Percentiles rank a stretch among this genome's conserved stretches.
phyloP scores from a whole-genome alignment of 2,329 filamentous ascomycete species.

The Nannizzia gypsea region DNA sequence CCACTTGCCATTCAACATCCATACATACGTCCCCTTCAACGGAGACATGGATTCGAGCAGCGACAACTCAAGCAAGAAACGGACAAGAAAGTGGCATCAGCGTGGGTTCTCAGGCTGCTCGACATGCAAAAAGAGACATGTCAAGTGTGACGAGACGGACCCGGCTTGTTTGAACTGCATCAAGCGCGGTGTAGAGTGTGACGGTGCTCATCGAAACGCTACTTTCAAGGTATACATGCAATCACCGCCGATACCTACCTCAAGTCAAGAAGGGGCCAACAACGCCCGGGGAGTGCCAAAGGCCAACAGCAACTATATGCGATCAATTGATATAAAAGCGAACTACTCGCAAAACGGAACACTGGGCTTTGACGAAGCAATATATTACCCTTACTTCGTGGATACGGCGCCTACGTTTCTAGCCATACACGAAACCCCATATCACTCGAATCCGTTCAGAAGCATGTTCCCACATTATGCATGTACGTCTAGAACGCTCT shows the following conservation, averaged over 20 bases:
- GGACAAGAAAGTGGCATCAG: slow-evolving; percentile 31
- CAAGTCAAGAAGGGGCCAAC: background rate
- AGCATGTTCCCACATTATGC: slow-evolving; percentile 25
- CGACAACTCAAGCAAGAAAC: slow-evolving; percentile 19
- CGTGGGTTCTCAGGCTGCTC: slow-evolving; percentile 33
- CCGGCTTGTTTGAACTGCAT: slow-evolving; percentile 30
- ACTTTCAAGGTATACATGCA: slow-evolving; percentile 30
- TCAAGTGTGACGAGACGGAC: slow-evolving; percentile 27
- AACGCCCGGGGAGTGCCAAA: background rate
- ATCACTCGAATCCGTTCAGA: slow-evolving; percentile 29
- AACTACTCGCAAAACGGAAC: too few relatives aligned
- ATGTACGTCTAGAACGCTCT: slow-evolving; percentile 25
- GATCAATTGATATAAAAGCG: background rate
- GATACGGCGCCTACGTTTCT: slow-evolving; percentile 25
- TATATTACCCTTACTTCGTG: slow-evolving; percentile 28
- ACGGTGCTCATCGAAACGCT: slow-evolving; percentile 26
- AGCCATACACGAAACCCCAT: slow-evolving; percentile 27
- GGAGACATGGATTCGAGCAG: background rate
- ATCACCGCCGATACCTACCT: slow-evolving; percentile 4
- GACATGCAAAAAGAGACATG: slow-evolving; percentile 31
- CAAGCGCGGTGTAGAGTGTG: slow-evolving; percentile 24
- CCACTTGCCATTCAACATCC: background rate
- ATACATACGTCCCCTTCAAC: background rate
- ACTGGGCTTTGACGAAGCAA: slow-evolving; percentile 15
- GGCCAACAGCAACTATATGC: background rate